Percentiles rank a stretch among this genome's conserved stretches.
Evolutionary conservation across 2,329 filamentous ascomycete species (phyloP).

Genomic region (Ophiostoma pallidulum): DNA sequence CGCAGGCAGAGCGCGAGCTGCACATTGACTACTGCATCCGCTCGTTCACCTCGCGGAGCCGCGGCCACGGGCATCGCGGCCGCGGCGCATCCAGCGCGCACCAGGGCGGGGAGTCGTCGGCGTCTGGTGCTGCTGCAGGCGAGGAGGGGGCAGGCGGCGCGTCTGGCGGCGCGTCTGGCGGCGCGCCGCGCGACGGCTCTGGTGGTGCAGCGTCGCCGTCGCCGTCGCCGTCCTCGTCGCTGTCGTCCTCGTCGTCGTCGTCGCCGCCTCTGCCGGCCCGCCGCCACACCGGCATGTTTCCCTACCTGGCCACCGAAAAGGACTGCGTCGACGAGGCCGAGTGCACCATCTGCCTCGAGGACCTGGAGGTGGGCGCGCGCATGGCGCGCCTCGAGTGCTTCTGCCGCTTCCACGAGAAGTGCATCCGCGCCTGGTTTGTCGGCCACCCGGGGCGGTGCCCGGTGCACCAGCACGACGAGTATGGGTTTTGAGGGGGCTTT

Average conservation of each 20-base stretch:
- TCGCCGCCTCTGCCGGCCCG: constrained; percentile 20
- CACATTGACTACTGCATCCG: constrained; percentile 55
- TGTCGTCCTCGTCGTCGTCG: background rate
- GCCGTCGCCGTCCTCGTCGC: constrained; percentile 9
- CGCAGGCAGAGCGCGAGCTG: constrained; percentile 44
- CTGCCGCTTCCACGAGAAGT: constrained; percentile 53
- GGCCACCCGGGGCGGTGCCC: constrained; percentile 54
- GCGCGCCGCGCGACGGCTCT: too few species aligned
- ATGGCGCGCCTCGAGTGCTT: constrained; percentile 61
- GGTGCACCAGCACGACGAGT: constrained; percentile 55
- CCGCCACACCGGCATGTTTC: constrained; percentile 51
- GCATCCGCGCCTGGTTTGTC: constrained; percentile 54
- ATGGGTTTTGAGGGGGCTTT: constrained; percentile 37
- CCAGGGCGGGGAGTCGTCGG: too few species aligned
- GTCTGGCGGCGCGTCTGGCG: background rate
- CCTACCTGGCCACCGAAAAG: constrained; percentile 56
- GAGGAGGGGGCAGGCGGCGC: too few species aligned
- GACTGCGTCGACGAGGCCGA: constrained; percentile 59
- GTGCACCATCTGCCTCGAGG: constrained; percentile 59
- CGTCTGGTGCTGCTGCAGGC: too few species aligned
- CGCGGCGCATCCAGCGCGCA: too few species aligned
- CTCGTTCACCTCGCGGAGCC: too few species aligned
- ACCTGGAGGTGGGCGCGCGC: constrained; percentile 50
- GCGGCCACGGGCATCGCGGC: too few species aligned
- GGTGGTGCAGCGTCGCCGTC: too few species aligned